A percentile compares a stretch with the other conserved stretches of the same genome.
phyloP scores from a whole-genome alignment of 225 moss, liverwort and hornwort genomes.

The Straminergon stramineum region DNA sequence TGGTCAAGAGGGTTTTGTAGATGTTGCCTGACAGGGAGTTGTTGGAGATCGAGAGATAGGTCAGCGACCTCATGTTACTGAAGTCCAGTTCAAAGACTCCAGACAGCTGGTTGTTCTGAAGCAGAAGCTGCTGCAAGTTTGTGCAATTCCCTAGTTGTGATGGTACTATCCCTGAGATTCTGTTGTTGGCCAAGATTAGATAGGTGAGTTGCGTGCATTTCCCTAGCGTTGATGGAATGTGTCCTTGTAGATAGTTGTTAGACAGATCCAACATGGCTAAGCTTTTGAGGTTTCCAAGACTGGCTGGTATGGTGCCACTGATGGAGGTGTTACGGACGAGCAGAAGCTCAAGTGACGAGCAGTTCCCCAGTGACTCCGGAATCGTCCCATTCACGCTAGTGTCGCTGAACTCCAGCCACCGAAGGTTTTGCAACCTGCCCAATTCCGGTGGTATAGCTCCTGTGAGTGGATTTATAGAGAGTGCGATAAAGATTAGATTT shows the following conservation, averaged over 20 bases:
- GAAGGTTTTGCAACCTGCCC: background rate
- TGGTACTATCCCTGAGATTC: background rate
- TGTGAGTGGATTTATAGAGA: background rate
- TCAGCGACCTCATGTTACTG: background rate
- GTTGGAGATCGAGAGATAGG: conserved; percentile 1
- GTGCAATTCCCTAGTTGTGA: background rate
- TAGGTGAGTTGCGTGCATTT: background rate
- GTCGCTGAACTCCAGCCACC: background rate
- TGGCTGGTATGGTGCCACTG: background rate
- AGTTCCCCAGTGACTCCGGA: conserved; percentile 4
- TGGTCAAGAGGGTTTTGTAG: background rate
- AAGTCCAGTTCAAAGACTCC: conserved; percentile 1
- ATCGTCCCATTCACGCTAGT: background rate
- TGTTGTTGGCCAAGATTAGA: conserved; percentile 6
- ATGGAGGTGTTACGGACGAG: background rate
- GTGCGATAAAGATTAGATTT: background rate
- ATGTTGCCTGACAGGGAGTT: conserved; percentile 6
- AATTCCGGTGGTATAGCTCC: background rate
- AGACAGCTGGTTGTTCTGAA: conserved; percentile 3
- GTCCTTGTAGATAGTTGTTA: background rate
- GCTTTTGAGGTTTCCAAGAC: background rate
- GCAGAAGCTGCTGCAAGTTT: background rate
- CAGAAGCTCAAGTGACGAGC: background rate
- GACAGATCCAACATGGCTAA: background rate
- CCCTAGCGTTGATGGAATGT: background rate